phyloP scores from a whole-genome alignment of 805 yeast genomes.

The Candida boleticola region DNA sequence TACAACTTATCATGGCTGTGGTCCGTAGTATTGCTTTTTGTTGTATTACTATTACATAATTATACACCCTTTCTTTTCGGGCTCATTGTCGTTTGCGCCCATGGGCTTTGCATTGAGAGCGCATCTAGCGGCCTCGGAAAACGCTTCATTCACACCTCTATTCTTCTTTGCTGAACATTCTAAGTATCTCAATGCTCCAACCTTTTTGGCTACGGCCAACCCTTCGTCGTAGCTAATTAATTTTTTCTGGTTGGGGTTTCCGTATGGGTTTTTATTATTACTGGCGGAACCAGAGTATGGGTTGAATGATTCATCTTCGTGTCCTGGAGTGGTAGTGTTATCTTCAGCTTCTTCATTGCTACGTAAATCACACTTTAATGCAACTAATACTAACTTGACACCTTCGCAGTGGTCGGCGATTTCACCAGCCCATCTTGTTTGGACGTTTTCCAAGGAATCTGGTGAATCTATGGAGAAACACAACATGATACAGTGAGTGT shows the following conservation, averaged over 20 bases:
- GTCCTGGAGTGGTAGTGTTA: constrained; percentile 30
- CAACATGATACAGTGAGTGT: constrained; percentile 95
- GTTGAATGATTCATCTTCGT: constrained; percentile 28
- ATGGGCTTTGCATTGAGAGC: constrained; percentile 87
- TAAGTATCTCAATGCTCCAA: constrained; percentile 90
- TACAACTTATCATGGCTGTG: no score
- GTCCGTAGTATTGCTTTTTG: no score
- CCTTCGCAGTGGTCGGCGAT: constrained; percentile 97
- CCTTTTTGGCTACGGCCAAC: constrained; percentile 82
- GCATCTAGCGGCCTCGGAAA: constrained; percentile 97
- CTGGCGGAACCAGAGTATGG: constrained; percentile 27
- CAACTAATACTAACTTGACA: constrained; percentile 89
- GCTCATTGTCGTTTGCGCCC: constrained; percentile 56
- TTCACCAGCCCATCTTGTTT: constrained; percentile 95
- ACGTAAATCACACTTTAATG: constrained; percentile 91
- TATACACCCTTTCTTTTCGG: constrained; percentile 39
- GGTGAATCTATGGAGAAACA: constrained; percentile 93
- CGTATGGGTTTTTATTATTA: constrained; percentile 27
- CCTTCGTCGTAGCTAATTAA: constrained; percentile 92
- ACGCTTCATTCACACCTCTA: constrained; percentile 98
- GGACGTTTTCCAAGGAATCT: constrained; percentile 93
- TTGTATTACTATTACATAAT: constrained; percentile 25
- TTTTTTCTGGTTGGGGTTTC: constrained; percentile 35
- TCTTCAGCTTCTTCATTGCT: constrained; percentile 50
- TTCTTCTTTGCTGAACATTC: constrained; percentile 97